A percentile compares a stretch with the other conserved stretches of the same genome.
Conservation (phyloP, 2,329 filamentous ascomycete species). For the Fusarium liriodendri region DNA sequence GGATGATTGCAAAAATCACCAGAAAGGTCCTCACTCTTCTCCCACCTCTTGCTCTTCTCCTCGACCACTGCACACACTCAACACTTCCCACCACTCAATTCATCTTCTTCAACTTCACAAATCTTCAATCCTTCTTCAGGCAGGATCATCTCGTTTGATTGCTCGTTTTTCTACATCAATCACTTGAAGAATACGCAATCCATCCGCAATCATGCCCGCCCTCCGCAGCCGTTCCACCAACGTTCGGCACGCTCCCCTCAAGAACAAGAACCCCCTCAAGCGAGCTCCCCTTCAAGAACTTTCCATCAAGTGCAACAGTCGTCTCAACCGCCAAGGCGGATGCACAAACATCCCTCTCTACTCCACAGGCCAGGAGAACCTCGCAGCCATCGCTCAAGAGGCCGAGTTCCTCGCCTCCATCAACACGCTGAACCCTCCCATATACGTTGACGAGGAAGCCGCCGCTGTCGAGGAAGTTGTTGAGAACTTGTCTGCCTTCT, state of each 20-base stretch:
- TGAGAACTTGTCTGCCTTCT: neutral
- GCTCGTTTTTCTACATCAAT: neutral
- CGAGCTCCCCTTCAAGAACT: constrained; percentile 45
- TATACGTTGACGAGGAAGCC: neutral
- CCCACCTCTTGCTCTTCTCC: neutral
- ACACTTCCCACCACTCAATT: neutral
- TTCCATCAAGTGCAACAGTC: constrained; percentile 36
- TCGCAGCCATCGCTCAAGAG: constrained; percentile 24
- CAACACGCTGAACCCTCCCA: neutral
- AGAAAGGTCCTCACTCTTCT: neutral
- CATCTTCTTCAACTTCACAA: neutral
- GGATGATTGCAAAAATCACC: neutral
- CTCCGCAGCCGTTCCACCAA: constrained; percentile 3
- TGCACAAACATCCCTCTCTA: constrained; percentile 40
- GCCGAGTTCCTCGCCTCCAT: constrained; percentile 20
- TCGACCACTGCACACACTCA: neutral
- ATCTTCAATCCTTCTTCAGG: neutral
- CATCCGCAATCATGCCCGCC: constrained; percentile 27
- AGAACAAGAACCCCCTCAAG: constrained; percentile 21
- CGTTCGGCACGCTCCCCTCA: neutral
- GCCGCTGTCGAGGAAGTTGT: neutral
- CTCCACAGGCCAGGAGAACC: constrained; percentile 45
- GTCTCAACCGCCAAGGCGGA: constrained; percentile 32
- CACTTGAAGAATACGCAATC: neutral
- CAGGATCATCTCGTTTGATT: neutral